phyloP scores from a whole-genome alignment of 225 moss, liverwort and hornwort genomes.

The Physcomitrium patens region DNA sequence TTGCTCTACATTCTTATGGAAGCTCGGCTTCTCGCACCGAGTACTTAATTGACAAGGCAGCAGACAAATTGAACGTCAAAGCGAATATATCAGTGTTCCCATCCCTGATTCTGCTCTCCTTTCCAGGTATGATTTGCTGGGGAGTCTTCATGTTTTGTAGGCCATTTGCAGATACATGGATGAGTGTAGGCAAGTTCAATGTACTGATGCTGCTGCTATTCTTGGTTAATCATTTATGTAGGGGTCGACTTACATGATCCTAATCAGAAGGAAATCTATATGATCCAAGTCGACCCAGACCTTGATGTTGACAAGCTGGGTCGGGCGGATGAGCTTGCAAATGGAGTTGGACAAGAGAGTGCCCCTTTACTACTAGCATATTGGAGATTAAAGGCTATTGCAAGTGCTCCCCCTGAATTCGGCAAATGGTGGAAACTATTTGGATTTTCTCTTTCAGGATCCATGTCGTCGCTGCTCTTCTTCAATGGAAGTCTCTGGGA shows the following conservation, averaged over 20 bases:
- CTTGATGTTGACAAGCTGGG: conserved; percentile 71
- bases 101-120: conserved; percentile 64
- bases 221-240: conserved; percentile 26
- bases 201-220: conserved; percentile 3
- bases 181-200: not conserved
- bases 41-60: conserved; percentile 63
- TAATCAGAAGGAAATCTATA: conserved; percentile 59
- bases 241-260: conserved; percentile 48
- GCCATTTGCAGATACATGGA: not conserved
- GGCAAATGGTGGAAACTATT: conserved; percentile 59
- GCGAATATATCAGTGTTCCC: conserved; percentile 58
- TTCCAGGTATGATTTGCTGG: conserved; percentile 42
- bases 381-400: conserved; percentile 59
- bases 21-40: conserved; percentile 67
- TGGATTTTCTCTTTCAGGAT: conserved; percentile 56
- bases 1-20: conserved; percentile 59
- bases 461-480: conserved; percentile 62
- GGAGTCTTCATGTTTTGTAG: not conserved
- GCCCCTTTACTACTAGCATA: conserved; percentile 38
- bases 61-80: conserved; percentile 48
- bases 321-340: conserved; percentile 67
- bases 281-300: conserved; percentile 57
- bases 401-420: conserved; percentile 52
- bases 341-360: conserved; percentile 45
- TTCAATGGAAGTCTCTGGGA: conserved; percentile 66